These are phyloP conservation scores for Daldinia caldariorum DNA, from an alignment of 495 filamentous ascomycete species.

Conservation along the genomic window DNA sequence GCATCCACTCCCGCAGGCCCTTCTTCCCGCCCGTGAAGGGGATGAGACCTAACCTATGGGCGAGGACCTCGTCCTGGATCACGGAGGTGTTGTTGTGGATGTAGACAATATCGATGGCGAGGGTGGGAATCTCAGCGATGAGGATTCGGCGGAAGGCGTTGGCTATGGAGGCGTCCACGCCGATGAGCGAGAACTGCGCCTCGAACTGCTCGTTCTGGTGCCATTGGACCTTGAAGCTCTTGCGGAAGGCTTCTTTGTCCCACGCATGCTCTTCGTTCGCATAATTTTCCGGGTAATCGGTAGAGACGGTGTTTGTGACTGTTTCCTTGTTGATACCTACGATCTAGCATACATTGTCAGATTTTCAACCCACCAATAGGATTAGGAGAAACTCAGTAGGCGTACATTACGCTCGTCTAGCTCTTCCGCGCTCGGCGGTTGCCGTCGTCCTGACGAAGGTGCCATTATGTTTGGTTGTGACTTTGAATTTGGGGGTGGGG, in stretches of 20 bases:
- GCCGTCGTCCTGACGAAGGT: conserved; percentile 48
- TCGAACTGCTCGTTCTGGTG: conserved; percentile 80
- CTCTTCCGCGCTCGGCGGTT: conserved; percentile 52
- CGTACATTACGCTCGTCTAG: conserved; percentile 55
- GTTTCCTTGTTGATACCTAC: conserved; percentile 89
- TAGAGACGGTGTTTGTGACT: conserved; percentile 85
- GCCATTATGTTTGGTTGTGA: conserved; percentile 50
- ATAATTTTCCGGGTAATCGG: conserved; percentile 89
- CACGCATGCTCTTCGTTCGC: conserved; percentile 91
- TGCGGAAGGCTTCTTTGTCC: conserved; percentile 77
- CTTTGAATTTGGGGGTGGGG: conserved; percentile 23
- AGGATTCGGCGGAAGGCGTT: conserved; percentile 99
- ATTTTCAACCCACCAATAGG: not conserved
- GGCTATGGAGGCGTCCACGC: conserved; percentile 89
- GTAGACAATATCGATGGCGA: conserved; percentile 93
- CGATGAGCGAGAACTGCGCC: conserved; percentile 87
- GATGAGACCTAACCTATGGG: conserved; percentile 87
- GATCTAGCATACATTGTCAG: conserved; percentile 63
- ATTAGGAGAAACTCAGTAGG: not conserved
- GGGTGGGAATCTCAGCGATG: conserved; percentile 90
- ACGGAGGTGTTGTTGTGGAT: conserved; percentile 95
- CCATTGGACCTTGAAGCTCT: conserved; percentile 77
- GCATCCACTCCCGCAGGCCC: conserved; percentile 76
- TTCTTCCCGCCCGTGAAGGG: conserved; percentile 81
- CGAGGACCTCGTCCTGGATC: conserved; percentile 96